These are phyloP conservation scores for Blastobotrys mokoenaii DNA, from an alignment of 805 yeast genomes.

Conservation along the genomic window DNA sequence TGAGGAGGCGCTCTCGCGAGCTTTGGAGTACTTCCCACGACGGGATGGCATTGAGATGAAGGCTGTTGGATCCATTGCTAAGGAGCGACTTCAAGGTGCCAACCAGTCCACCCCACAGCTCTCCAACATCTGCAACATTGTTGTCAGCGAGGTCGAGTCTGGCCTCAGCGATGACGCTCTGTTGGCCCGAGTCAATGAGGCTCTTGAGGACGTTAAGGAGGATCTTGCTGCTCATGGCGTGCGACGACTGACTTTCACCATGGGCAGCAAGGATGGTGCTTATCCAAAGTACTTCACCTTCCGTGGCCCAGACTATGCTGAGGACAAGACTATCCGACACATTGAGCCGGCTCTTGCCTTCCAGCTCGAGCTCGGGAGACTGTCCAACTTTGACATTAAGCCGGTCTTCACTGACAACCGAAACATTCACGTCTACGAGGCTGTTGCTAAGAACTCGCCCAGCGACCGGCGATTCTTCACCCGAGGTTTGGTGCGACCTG, in stretches of 20 bases:
- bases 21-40: constrained; percentile 60
- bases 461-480: constrained; percentile 94
- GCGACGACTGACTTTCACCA: constrained; percentile 88
- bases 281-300: constrained; percentile 95
- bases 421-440: constrained; percentile 95
- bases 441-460: constrained; percentile 86
- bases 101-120: constrained; percentile 23
- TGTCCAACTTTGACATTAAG: constrained; percentile 89
- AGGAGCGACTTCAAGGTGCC: constrained; percentile 33
- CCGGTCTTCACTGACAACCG: constrained; percentile 95
- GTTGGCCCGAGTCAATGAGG: constrained; percentile 51
- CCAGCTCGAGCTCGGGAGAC: constrained; percentile 90
- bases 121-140: constrained; percentile 76
- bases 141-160: constrained; percentile 67
- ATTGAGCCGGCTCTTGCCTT: constrained; percentile 97
- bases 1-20: constrained; percentile 71
- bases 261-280: constrained; percentile 74
- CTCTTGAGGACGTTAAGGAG: constrained; percentile 58
- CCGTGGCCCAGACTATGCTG: constrained; percentile 77
- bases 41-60: constrained; percentile 31
- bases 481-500: constrained; percentile 95
- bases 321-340: constrained; percentile 92
- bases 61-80: constrained; percentile 32
- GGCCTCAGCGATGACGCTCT: constrained; percentile 63
- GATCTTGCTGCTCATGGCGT: constrained; percentile 64